phyloP scores from a whole-genome alignment of 371 early-diverging fungal genomes.

The Apophysomyces ossiformis region DNA sequence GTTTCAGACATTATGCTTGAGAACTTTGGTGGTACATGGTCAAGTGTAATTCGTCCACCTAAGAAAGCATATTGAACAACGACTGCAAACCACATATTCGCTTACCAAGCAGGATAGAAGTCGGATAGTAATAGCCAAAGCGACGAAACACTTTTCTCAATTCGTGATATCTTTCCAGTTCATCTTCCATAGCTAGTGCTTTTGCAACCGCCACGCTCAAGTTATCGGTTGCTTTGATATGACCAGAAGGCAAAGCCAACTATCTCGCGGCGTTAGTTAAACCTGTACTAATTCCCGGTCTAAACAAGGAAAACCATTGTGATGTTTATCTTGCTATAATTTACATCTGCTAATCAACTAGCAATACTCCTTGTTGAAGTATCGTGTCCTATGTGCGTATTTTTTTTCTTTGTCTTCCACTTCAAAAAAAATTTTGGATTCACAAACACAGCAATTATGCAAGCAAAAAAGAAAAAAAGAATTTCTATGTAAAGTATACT shows the following conservation, averaged over 20 bases:
- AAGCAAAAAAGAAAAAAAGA: background rate
- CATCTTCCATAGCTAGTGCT: background rate
- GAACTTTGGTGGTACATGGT: background rate
- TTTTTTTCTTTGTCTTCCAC: no score
- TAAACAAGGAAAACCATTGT: background rate
- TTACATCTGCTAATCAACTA: background rate
- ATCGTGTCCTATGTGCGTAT: no score
- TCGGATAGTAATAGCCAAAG: background rate
- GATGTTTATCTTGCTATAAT: background rate
- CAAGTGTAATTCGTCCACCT: background rate
- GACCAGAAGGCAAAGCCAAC: background rate
- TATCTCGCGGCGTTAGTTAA: background rate
- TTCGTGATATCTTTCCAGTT: background rate
- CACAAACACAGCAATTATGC: background rate
- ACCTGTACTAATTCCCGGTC: background rate
- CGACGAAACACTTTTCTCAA: background rate
- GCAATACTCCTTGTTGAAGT: background rate
- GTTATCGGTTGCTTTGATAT: background rate
- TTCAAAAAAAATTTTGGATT: no score
- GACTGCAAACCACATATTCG: background rate
- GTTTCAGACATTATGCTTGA: no score
- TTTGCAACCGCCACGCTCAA: background rate
- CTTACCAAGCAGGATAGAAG: background rate
- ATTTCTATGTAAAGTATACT: background rate
- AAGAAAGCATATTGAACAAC: background rate